Conservation (phyloP, 176 grass and related monocot genomes). For the Aechmea fasciata region DNA sequence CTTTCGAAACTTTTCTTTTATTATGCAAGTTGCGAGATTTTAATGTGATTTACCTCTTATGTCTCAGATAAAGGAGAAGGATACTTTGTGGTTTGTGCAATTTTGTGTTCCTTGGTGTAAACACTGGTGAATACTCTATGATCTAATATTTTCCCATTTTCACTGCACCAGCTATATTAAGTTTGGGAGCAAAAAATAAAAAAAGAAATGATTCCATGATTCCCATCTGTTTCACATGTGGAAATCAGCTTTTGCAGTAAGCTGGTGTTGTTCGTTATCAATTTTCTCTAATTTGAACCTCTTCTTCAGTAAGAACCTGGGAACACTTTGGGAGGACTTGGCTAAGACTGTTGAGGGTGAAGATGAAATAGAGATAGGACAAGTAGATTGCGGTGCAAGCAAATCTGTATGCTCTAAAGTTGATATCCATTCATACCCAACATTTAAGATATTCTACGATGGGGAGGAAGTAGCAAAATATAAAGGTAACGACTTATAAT, state of each 20-base stretch:
- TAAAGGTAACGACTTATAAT: conserved; percentile 48
- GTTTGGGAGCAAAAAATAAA: no score
- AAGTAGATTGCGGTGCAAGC: conserved; percentile 68
- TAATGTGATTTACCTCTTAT: conserved; percentile 12
- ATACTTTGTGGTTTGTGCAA: conserved; percentile 75
- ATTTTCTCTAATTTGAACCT: neutral
- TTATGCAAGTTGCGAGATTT: neutral
- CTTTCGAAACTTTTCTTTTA: neutral
- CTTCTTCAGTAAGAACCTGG: conserved; percentile 79
- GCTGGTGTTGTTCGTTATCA: neutral
- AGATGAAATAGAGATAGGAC: conserved; percentile 88
- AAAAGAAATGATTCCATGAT: neutral
- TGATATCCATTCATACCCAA: conserved; percentile 87
- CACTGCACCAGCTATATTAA: neutral
- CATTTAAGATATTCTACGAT: conserved; percentile 87
- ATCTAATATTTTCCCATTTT: neutral
- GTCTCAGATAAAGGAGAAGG: conserved; percentile 80
- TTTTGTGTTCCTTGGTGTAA: conserved; percentile 97
- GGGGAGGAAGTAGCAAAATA: conserved; percentile 85
- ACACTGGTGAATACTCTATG: conserved; percentile 48
- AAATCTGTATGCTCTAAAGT: conserved; percentile 87
- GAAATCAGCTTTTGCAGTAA: neutral
- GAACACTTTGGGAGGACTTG: conserved; percentile 88
- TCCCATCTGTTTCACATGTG: neutral
- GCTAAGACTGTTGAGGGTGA: conserved; percentile 61